Conservation (phyloP, 1,284 basidiomycete species). For the Waitea zeae region DNA sequence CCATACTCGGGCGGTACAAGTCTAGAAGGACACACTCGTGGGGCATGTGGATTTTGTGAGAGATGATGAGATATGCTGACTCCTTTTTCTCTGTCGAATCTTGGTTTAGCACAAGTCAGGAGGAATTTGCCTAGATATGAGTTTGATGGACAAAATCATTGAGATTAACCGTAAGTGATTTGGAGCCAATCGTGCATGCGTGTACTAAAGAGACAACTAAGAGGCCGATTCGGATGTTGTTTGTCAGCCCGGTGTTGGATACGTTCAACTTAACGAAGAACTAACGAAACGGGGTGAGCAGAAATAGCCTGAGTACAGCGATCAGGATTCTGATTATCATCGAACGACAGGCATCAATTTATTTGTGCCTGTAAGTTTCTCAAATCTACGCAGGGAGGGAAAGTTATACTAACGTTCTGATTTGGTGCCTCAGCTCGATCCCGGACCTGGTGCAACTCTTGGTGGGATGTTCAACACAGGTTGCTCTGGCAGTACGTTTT, state of each 20-base stretch:
- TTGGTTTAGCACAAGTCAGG: slow-evolving; percentile 35
- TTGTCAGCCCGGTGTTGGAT: slow-evolving; percentile 71
- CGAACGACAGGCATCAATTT: slow-evolving; percentile 49
- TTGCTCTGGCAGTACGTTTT: slow-evolving; percentile 51
- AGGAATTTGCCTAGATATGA: slow-evolving; percentile 77
- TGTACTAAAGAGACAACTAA: no score
- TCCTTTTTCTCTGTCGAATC: no score
- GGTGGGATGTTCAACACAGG: slow-evolving; percentile 88
- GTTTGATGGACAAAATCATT: slow-evolving; percentile 72
- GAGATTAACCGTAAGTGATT: slow-evolving; percentile 60
- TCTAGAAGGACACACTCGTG: slow-evolving; percentile 40
- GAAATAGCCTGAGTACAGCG: no score
- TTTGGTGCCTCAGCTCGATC: slow-evolving; percentile 41
- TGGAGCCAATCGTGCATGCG: no score
- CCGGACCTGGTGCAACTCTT: slow-evolving; percentile 65
- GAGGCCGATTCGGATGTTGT: slow-evolving; percentile 70
- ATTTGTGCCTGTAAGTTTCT: slow-evolving; percentile 67
- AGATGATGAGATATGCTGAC: no score
- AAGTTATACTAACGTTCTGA: not conserved
- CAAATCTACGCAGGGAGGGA: not conserved
- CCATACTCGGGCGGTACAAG: slow-evolving; percentile 46
- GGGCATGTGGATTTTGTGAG: no score
- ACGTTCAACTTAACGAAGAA: slow-evolving; percentile 75
- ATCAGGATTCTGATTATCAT: no score
- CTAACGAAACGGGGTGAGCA: slow-evolving; percentile 41